Evolutionary conservation across 2,329 filamentous ascomycete genomes (phyloP).

Genomic region (Colletotrichum brevisporum): DNA sequence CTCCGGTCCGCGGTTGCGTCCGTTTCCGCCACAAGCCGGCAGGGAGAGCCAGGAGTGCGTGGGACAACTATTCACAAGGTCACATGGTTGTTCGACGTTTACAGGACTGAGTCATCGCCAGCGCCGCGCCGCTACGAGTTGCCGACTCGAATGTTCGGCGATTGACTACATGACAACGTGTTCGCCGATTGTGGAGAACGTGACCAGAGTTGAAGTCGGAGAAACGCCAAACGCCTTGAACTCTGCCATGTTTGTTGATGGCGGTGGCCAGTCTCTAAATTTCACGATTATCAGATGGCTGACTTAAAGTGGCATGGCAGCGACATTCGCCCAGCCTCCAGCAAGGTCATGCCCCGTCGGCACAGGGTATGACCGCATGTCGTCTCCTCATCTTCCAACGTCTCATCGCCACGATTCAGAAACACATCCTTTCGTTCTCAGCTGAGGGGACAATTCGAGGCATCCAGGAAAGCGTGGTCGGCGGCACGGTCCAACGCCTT

Average conservation of each 20-base stretch:
- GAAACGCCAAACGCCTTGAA: constrained; percentile 1
- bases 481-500: neutral
- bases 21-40: constrained; percentile 1
- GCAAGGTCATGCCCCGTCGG: neutral
- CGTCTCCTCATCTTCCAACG: constrained; percentile 1
- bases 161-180: neutral
- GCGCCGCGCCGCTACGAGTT: constrained; percentile 10
- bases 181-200: neutral
- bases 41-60: constrained; percentile 6
- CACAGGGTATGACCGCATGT: neutral
- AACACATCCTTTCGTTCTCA: constrained; percentile 11
- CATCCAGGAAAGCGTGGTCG: constrained; percentile 10
- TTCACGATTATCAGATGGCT: constrained; percentile 1
- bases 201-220: neutral
- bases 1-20: neutral
- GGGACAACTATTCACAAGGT: constrained; percentile 8
- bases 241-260: constrained; percentile 1
- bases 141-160: neutral
- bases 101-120: constrained; percentile 5
- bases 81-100: neutral
- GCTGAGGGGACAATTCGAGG: neutral
- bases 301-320: neutral
- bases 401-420: constrained; percentile 29
- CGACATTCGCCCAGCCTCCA: neutral
- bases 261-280: neutral